Percentiles rank a stretch among this genome's conserved stretches.
Evolutionary conservation across 192 early-diverging fungal species (phyloP).

Genomic region (Entomortierella beljakovae): DNA sequence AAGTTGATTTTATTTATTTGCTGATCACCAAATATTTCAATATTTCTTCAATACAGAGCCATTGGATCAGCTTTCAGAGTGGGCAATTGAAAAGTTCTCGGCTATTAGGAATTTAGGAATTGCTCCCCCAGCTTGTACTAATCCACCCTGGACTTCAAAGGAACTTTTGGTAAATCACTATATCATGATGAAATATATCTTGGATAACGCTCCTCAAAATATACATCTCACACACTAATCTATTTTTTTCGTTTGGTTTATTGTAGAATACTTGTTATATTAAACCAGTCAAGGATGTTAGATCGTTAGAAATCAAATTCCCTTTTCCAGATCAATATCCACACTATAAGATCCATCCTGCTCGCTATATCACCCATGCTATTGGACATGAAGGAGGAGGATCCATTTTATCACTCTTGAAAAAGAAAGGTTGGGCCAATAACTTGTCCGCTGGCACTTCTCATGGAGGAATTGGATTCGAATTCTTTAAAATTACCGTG

Average conservation of each 20-base stretch:
- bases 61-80: constrained; percentile 84
- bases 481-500: constrained; percentile 86
- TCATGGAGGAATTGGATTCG: constrained; percentile 75
- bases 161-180: constrained; percentile 68
- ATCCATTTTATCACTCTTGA: constrained; percentile 86
- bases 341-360: constrained; percentile 69
- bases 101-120: constrained; percentile 79
- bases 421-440: constrained; percentile 92
- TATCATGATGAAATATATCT: too few relatives aligned
- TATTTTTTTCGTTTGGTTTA: too few relatives aligned
- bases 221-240: too few relatives aligned
- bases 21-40: not conserved
- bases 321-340: constrained; percentile 86
- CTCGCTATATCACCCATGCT: constrained; percentile 85
- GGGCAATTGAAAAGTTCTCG: constrained; percentile 86
- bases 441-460: constrained; percentile 74
- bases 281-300: constrained; percentile 85
- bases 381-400: constrained; percentile 94
- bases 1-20: not conserved
- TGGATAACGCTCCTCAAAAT: too few relatives aligned
- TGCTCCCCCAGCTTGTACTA: constrained; percentile 75
- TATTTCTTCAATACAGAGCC: constrained; percentile 66
- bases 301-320: constrained; percentile 85
- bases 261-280: constrained; percentile 73
- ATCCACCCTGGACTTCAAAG: constrained; percentile 75